These are phyloP conservation scores for Phaeosphaeria sp. DNA, from an alignment of 2,329 filamentous ascomycete genomes.

Conservation along the genomic window DNA sequence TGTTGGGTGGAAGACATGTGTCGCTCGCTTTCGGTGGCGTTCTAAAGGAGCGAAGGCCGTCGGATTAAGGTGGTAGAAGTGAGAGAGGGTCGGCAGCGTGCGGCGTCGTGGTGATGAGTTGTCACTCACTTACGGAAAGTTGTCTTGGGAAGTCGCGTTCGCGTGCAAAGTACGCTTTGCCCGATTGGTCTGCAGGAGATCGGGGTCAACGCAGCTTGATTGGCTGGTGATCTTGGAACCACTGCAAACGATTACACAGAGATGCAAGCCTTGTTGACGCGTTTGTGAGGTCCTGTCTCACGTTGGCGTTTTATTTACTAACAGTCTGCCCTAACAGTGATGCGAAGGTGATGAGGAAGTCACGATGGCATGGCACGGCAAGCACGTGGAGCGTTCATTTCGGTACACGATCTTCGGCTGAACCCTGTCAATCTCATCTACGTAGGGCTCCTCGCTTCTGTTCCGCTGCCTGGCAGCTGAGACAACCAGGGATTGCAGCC, in stretches of 20 bases:
- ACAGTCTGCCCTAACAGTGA: neutral
- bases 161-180: constrained; percentile 16
- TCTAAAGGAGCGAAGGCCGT: constrained; percentile 5
- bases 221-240: constrained; percentile 11
- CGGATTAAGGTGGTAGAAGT: constrained; percentile 7
- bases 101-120: constrained; percentile 26
- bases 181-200: constrained; percentile 23
- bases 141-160: constrained; percentile 15
- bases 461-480: too few species aligned
- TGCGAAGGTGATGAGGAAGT: neutral
- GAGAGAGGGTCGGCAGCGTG: constrained; percentile 15
- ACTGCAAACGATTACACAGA: neutral
- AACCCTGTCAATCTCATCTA: constrained; percentile 10
- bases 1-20: constrained; percentile 41
- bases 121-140: constrained; percentile 5
- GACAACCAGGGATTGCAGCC: too few species aligned
- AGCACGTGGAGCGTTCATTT: constrained; percentile 10
- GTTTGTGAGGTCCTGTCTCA: neutral
- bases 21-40: constrained; percentile 27
- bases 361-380: neutral
- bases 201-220: constrained; percentile 25
- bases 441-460: neutral
- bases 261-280: neutral
- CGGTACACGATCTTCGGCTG: constrained; percentile 7
- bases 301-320: neutral